Evolutionary conservation across 2,329 filamentous ascomycete genomes (phyloP).

Genomic region (Colletotrichum sidae): DNA sequence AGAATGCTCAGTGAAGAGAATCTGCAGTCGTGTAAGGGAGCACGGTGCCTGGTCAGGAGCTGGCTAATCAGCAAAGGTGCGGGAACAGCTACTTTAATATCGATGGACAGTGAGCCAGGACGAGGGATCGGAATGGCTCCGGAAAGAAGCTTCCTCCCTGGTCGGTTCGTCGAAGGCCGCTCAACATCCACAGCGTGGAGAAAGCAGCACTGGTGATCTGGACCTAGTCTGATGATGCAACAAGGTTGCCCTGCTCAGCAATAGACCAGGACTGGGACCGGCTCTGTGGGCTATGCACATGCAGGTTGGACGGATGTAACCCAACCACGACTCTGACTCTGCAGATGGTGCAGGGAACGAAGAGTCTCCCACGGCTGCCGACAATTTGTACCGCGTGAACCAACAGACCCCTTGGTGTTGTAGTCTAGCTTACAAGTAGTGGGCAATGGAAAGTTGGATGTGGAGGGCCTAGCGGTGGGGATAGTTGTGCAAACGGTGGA

Average conservation of each 20-base stretch:
- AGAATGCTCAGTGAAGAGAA: background rate
- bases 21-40: conserved; percentile 13
- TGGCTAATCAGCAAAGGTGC: background rate
- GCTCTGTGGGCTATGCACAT: conserved; percentile 20
- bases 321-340: conserved; percentile 9
- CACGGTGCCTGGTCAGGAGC: background rate
- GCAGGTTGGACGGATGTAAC: conserved; percentile 20
- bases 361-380: background rate
- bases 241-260: conserved; percentile 26
- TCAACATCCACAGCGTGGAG: background rate
- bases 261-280: conserved; percentile 17
- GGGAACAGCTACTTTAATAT: conserved; percentile 29
- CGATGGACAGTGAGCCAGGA: conserved; percentile 20
- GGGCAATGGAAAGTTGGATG: background rate
- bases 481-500: background rate
- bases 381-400: no score
- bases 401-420: no score
- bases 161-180: background rate
- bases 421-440: no score
- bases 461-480: conserved; percentile 9
- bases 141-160: background rate
- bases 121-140: conserved; percentile 16
- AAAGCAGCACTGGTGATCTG: conserved; percentile 23
- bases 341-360: background rate
- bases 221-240: conserved; percentile 30